Percentiles rank a stretch among this genome's conserved stretches.
Conservation (phyloP, 2,329 filamentous ascomycete species). For the Beauveria australis region DNA sequence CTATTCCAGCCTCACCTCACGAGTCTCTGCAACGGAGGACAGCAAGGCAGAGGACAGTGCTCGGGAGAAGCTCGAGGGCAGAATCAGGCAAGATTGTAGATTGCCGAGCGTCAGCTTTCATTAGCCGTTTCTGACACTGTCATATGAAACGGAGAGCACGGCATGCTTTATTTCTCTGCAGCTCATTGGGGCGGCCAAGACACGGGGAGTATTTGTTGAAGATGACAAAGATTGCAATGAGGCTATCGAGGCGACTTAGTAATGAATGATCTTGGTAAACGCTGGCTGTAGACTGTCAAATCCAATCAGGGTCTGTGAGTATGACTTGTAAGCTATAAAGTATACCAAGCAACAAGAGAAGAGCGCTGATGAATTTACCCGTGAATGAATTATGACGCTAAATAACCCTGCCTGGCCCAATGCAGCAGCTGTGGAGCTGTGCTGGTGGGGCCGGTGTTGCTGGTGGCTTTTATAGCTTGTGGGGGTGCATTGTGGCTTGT, state of each 20-base stretch:
- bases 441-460: too few species aligned
- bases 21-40: background rate
- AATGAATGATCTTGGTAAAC: background rate
- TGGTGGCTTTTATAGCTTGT: too few species aligned
- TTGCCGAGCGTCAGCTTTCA: background rate
- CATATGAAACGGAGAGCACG: background rate
- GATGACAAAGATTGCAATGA: background rate
- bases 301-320: too few species aligned
- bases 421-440: too few species aligned
- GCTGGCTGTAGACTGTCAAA: too few species aligned
- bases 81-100: background rate
- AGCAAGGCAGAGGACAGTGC: background rate
- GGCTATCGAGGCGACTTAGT: background rate
- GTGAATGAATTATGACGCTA: too few species aligned
- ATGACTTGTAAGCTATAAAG: too few species aligned
- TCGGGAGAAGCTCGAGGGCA: background rate
- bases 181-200: background rate
- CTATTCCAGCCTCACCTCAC: background rate
- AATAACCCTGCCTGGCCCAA: too few species aligned
- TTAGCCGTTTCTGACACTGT: background rate
- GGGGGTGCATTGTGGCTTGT: too few species aligned
- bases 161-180: background rate
- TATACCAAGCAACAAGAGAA: too few species aligned
- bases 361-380: too few species aligned
- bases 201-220: background rate